Evolutionary conservation across 129 eudicot species (phyloP), one percentile per base, ranked within the genome.

Genomic region (Ambrosia artemisiifolia): DNA sequence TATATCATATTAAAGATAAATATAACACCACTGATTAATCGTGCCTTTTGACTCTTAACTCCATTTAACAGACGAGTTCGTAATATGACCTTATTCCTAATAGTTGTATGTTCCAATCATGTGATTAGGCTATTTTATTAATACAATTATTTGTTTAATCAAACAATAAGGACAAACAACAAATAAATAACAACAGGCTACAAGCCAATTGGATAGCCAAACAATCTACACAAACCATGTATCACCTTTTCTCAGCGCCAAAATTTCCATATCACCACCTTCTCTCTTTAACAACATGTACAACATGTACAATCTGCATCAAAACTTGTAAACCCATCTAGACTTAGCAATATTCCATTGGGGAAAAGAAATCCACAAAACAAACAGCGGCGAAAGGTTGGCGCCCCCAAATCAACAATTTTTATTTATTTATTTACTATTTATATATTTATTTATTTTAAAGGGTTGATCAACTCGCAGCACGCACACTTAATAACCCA

Each of bases 341-440:
- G n/a, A 24, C 2, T 5, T 10, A 14, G 2, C 2, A 65, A 75
- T 17, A 0, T 9, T 2, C 3, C 4, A n/a, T 65, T 68, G 56
- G 59, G 48, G 32, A 54, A 16, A 65, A 14, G 4, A 10, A 1
- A 11, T 59, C 34, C 4, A 7, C n/a, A 11, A 65, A 65, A 75
- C 74, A 67, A 75, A 60, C 63, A 69, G 81, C 81, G 69, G 60
- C 63, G 2, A 76, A 32, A 34, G 19, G 54, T 69, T 68, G 63
- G 70, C 81, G 75, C 80, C 75, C 80, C 38, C 18, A 24, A 24
- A 24, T 24, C 1, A 24, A 0, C 1, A 24, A 24, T 1, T 24
- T 24, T 24, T 24, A 24, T 24, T 24, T 24, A 24, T 24, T n/a
- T n/a, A n/a, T n/a, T n/a, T n/a, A n/a, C n/a, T n/a, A n/a, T n/a